These are phyloP conservation scores for Tylopilus vinaceipallidus DNA, from an alignment of 768 basidiomycete species.

Conservation along the genomic window DNA sequence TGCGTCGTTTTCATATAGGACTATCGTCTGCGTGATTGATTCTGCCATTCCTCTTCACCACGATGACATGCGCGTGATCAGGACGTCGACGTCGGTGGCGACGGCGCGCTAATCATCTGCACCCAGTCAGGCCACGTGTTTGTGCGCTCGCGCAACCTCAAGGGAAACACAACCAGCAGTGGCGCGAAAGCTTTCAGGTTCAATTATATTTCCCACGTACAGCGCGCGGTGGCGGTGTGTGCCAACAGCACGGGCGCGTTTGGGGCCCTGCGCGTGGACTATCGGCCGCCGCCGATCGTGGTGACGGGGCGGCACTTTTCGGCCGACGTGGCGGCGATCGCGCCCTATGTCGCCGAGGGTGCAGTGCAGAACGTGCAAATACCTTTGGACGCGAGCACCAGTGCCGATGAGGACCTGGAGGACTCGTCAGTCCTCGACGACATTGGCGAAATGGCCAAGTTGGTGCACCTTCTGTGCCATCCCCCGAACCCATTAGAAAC, in stretches of 20 bases:
- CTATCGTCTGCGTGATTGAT: neutral
- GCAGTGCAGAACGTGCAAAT: neutral
- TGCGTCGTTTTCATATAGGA: constrained; percentile 29
- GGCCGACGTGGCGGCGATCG: constrained; percentile 63
- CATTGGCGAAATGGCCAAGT: constrained; percentile 29
- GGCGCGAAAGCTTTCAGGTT: constrained; percentile 66
- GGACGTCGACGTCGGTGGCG: constrained; percentile 88
- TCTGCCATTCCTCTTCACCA: neutral
- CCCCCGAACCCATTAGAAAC: neutral
- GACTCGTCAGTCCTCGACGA: constrained; percentile 38
- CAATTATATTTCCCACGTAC: constrained; percentile 73
- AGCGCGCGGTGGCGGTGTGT: constrained; percentile 82
- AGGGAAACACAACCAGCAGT: constrained; percentile 20
- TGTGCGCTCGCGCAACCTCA: constrained; percentile 61
- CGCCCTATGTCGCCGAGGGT: constrained; percentile 48
- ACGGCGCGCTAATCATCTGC: constrained; percentile 87
- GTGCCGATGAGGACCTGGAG: constrained; percentile 38
- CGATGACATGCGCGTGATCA: constrained; percentile 24
- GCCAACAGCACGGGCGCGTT: constrained; percentile 88
- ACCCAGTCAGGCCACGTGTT: constrained; percentile 95
- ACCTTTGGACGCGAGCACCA: constrained; percentile 1
- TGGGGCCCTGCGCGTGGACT: constrained; percentile 79
- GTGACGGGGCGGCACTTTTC: constrained; percentile 55
- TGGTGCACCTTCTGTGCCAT: constrained; percentile 21
- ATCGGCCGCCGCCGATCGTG: constrained; percentile 51